phyloP scores from a whole-genome alignment of 2,329 filamentous ascomycete genomes.

The Aspergillus intermedius region DNA sequence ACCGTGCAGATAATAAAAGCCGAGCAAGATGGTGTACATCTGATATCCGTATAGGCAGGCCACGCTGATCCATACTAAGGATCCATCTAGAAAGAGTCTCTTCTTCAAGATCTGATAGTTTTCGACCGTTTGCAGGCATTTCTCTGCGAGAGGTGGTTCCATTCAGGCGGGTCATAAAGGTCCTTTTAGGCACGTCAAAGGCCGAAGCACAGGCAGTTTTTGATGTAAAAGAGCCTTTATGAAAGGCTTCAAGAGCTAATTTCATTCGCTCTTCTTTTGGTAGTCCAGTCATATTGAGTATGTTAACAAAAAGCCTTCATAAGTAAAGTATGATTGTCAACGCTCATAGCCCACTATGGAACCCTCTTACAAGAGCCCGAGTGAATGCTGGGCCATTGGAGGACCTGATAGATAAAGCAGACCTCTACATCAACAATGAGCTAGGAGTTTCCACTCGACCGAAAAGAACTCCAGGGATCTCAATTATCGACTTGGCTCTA shows the following conservation, averaged over 20 bases:
- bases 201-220: background rate
- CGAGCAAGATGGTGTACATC: background rate
- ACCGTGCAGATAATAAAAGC: background rate
- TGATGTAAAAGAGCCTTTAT: background rate
- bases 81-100: background rate
- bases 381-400: too few relatives aligned
- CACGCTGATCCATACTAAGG: background rate
- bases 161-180: background rate
- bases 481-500: too few relatives aligned
- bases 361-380: too few relatives aligned
- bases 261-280: conserved; percentile 1
- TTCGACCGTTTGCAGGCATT: background rate
- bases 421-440: too few relatives aligned
- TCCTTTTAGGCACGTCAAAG: background rate
- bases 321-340: too few relatives aligned
- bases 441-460: too few relatives aligned
- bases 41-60: background rate
- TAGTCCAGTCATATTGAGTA: too few relatives aligned
- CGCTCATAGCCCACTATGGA: too few relatives aligned
- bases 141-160: background rate
- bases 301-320: too few relatives aligned
- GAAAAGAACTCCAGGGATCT: too few relatives aligned
- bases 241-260: background rate
- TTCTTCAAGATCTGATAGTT: background rate
- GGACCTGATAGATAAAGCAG: too few relatives aligned